Evolutionary conservation across 257 asterid genomes (phyloP), one percentile per base, ranked within the genome.

Genomic region (Dorcoceras hygrometricum): DNA sequence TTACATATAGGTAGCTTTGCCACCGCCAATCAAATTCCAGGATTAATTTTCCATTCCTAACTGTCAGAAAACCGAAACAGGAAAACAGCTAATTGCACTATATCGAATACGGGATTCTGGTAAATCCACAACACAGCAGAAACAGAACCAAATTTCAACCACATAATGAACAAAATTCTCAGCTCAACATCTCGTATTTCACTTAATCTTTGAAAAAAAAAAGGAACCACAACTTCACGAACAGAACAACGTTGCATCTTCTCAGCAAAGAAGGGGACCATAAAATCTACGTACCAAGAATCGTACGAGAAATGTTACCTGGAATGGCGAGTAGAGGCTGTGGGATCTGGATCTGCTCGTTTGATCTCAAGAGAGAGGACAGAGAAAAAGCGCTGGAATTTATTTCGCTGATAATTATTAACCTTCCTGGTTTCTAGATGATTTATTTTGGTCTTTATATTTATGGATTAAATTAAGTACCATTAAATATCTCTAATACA

Each of bases 341-440:
- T 71, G 81, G 54, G 90, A 84, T 82, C 90, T 85, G 75, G 90
- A 84, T 80, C 88, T 84, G 79, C 79, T 46, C 54, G 22, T 39
- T 46, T 46, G 8, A 46, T 46, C 22, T 16, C 20, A 39, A 39
- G 6, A 6, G 50, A 39, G 7, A 46, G 20, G 54, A 46, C 8
- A 46, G 20, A 43, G 53, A 46, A 46, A 39, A 18, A 16, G 39
- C 4, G 54, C 50, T 12, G 4, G 6, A 12, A 39, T 39, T 39
- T 11, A 39, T 39, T 39, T 39, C 50, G 50, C 5, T 39, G 18
- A 39, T 39, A 12, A 2, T 11, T 3, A 39, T 39, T 39, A 6
- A 31, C 8, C 8, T 6, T 31, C 8, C 10, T 31, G 10, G 36
- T 31, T 31, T 31, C 8, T 31, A 31, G 36, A 1, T 10, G 1